Conservation (phyloP, 129 eudicot species). For the Helianthus tuberosus region DNA sequence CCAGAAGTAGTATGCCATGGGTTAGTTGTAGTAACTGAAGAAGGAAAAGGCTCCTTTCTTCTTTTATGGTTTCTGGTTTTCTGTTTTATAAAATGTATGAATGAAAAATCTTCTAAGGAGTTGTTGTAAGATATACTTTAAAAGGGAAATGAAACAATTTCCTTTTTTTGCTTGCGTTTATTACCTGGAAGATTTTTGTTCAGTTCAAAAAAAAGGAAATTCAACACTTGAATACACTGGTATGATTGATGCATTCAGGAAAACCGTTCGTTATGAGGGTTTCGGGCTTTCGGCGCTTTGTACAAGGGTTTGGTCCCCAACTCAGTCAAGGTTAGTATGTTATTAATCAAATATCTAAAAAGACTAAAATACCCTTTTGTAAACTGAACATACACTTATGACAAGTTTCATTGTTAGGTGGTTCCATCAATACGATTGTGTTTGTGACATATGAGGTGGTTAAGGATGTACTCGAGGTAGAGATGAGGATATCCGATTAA, state of each 20-base stretch:
- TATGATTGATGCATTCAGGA: constrained; percentile 90
- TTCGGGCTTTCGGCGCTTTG: constrained; percentile 84
- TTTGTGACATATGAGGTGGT: constrained; percentile 96
- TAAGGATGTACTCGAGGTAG: constrained; percentile 82
- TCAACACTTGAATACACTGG: constrained; percentile 76
- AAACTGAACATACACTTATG: not conserved
- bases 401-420: constrained; percentile 49
- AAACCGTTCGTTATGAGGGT: constrained; percentile 86
- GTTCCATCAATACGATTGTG: constrained; percentile 95
- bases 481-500: constrained; percentile 92
- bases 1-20: constrained; percentile 74
- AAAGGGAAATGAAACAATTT: not conserved
- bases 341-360: constrained; percentile 2
- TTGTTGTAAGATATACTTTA: constrained; percentile 2
- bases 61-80: not conserved
- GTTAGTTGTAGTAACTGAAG: constrained; percentile 27
- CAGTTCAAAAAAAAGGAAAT: constrained; percentile 60
- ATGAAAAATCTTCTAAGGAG: not conserved
- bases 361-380: constrained; percentile 1
- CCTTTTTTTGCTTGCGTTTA: not conserved
- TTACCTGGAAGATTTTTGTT: not conserved
- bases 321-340: constrained; percentile 86
- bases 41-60: not conserved
- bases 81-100: constrained; percentile 6
- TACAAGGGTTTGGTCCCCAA: constrained; percentile 99